Conservation (phyloP, 1,284 basidiomycete species). For the Malassezia restricta region DNA sequence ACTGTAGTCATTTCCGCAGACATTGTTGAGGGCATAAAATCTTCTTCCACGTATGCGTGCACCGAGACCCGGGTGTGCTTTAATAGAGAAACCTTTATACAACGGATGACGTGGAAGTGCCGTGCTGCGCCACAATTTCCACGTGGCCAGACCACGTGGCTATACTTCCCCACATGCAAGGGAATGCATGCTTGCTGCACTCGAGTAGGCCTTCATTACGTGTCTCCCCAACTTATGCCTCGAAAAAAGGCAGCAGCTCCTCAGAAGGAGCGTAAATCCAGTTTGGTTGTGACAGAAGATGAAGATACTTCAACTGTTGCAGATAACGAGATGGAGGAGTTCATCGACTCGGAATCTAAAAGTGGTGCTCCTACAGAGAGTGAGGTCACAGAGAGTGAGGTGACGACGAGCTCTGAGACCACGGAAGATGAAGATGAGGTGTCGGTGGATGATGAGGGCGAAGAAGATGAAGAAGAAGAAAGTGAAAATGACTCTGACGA, state of each 20-base stretch:
- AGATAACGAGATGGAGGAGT: conserved; percentile 4
- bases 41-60: neutral
- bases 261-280: neutral
- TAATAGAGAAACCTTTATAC: too few relatives aligned
- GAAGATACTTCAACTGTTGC: conserved; percentile 2
- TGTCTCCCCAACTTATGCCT: neutral
- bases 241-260: neutral
- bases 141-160: conserved; percentile 10
- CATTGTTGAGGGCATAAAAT: neutral
- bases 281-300: conserved; percentile 10
- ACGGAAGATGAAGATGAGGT: neutral
- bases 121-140: neutral
- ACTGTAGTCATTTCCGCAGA: neutral
- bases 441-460: neutral
- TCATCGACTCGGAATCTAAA: conserved; percentile 2
- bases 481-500: neutral
- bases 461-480: conserved; percentile 1
- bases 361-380: conserved; percentile 2
- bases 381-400: neutral
- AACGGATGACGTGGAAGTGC: neutral
- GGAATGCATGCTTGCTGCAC: neutral
- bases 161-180: conserved; percentile 1
- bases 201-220: neutral
- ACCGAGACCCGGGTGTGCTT: neutral
- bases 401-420: neutral